A percentile compares a stretch with the other conserved stretches of the same genome.
Evolutionary conservation across 148 eudicot genomes (phyloP).

Genomic region (Fagopyrum homotropicum): DNA sequence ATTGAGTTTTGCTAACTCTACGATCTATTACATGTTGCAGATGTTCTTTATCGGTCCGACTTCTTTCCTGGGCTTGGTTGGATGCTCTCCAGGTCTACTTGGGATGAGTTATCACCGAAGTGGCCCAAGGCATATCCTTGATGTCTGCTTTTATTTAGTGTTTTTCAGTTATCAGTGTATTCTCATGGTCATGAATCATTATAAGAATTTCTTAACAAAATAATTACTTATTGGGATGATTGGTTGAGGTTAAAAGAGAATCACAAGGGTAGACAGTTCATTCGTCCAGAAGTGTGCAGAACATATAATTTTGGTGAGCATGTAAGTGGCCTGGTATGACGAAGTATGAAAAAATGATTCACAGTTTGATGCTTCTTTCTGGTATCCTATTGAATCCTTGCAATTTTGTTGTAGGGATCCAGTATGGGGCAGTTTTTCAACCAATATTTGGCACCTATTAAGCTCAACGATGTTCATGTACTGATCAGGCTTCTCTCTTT

Average conservation of each 20-base stretch:
- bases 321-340: constrained; percentile 38
- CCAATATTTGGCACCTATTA: constrained; percentile 92
- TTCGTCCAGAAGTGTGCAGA: constrained; percentile 98
- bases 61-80: constrained; percentile 99
- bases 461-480: constrained; percentile 77
- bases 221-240: constrained; percentile 95
- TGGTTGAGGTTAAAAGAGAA: constrained; percentile 97
- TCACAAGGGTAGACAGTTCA: constrained; percentile 83
- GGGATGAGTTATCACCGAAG: constrained; percentile 97
- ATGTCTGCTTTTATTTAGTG: constrained; percentile 18
- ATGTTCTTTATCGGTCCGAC: constrained; percentile 92
- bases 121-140: constrained; percentile 99
- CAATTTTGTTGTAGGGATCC: constrained; percentile 60
- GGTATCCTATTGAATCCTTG: constrained; percentile 1
- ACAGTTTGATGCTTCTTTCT: not conserved
- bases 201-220: constrained; percentile 47
- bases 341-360: not conserved
- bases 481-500: constrained; percentile 20
- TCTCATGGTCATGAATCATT: not conserved
- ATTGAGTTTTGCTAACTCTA: not conserved
- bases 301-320: constrained; percentile 98
- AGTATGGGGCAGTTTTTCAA: constrained; percentile 92
- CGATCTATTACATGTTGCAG: constrained; percentile 31
- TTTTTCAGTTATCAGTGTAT: constrained; percentile 15
- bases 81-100: constrained; percentile 81